Percentiles rank a stretch among this genome's conserved stretches.
Evolutionary conservation across 1,139 yeast species (phyloP).

Genomic region (Hansenula sp.): DNA sequence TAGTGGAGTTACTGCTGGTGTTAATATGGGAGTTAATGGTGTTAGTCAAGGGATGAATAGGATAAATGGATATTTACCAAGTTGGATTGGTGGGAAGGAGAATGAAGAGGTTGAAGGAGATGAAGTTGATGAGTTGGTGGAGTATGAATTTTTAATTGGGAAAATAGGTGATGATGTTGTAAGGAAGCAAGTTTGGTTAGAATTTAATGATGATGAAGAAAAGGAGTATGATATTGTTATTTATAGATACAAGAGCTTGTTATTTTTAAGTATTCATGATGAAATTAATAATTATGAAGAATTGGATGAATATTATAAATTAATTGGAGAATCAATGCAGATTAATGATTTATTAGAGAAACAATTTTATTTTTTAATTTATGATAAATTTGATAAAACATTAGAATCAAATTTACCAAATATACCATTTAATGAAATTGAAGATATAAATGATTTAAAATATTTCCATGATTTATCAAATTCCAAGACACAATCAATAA

Average conservation of each 20-base stretch:
- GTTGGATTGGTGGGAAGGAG: constrained; percentile 2
- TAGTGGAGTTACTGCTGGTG: constrained; percentile 16
- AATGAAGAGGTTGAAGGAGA: not conserved
- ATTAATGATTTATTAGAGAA: not conserved
- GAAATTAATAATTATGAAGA: constrained; percentile 14
- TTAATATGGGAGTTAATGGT: constrained; percentile 17
- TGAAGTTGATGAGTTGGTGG: not conserved
- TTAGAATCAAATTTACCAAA: constrained; percentile 18
- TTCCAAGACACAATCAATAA: constrained; percentile 9
- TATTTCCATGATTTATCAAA: constrained; percentile 12
- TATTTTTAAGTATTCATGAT: constrained; percentile 9
- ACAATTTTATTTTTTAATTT: constrained; percentile 13
- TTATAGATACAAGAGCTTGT: constrained; percentile 7
- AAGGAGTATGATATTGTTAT: constrained; percentile 13
- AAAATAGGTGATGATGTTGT: constrained; percentile 7
- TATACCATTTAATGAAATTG: constrained; percentile 11
- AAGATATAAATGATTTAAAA: constrained; percentile 10
- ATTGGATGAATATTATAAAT: constrained; percentile 1
- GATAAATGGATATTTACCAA: constrained; percentile 15
- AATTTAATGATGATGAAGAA: constrained; percentile 5
- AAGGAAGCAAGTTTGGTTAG: constrained; percentile 16
- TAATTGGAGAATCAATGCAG: constrained; percentile 3
- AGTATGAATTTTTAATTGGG: constrained; percentile 12
- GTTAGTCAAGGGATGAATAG: constrained; percentile 8
- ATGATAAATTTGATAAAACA: constrained; percentile 3